Evolutionary conservation across 2,329 filamentous ascomycete genomes (phyloP).

Genomic region (Talaromyces sp.): DNA sequence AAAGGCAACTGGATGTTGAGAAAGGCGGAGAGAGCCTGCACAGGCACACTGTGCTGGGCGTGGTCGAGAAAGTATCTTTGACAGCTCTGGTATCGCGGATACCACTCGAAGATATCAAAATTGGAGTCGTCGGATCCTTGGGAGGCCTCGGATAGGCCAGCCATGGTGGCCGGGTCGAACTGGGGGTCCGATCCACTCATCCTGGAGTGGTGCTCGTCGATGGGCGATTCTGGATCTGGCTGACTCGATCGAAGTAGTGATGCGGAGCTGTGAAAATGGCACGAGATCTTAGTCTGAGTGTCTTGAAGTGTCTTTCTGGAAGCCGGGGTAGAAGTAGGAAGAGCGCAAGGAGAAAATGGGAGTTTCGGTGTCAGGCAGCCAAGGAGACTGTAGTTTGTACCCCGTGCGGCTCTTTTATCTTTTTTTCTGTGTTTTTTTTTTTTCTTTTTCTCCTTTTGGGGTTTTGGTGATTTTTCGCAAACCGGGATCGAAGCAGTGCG

Average conservation of each 20-base stretch:
- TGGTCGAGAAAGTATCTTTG: conserved; percentile 87
- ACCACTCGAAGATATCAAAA: conserved; percentile 78
- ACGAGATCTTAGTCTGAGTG: not conserved
- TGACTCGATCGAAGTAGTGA: not conserved
- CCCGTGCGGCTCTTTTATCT: not conserved
- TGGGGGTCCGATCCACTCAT: conserved; percentile 27
- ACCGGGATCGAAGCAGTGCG: conserved; percentile 2
- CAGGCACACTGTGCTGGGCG: conserved; percentile 73
- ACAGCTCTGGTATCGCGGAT: conserved; percentile 84
- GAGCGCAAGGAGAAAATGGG: not conserved
- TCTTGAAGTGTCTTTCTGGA: not conserved
- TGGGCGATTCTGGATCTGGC: not conserved
- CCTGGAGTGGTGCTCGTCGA: conserved; percentile 6
- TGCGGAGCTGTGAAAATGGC: not conserved
- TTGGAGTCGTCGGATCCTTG: conserved; percentile 38
- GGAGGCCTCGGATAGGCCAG: conserved; percentile 30
- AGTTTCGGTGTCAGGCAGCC: not conserved
- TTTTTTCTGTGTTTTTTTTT: not conserved
- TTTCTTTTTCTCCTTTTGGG: not conserved
- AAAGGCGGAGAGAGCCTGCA: conserved; percentile 84
- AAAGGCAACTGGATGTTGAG: conserved; percentile 89
- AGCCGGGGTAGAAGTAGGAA: not conserved
- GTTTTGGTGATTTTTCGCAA: not conserved
- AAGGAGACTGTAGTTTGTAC: not conserved
- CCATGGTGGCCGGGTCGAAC: conserved; percentile 33